phyloP scores from a whole-genome alignment of 768 basidiomycete genomes.

The Psilocybe subaeruginosa region DNA sequence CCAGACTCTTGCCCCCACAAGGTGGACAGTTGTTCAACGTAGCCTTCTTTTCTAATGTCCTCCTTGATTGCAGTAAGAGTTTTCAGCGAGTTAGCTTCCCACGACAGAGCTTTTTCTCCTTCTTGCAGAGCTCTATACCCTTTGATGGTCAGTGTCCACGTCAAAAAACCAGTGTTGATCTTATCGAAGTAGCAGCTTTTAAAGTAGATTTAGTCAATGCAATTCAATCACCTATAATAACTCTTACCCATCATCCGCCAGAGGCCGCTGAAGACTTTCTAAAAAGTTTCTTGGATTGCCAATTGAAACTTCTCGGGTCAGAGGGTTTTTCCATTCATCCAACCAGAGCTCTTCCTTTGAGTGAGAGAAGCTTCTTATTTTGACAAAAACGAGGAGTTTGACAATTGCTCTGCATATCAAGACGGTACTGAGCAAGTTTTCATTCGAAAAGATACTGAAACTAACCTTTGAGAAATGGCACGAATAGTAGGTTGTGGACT shows the following conservation, averaged over 20 bases:
- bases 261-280: constrained; percentile 43
- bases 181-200: constrained; percentile 71
- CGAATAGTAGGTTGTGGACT: constrained; percentile 76
- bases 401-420: constrained; percentile 56
- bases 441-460: constrained; percentile 1
- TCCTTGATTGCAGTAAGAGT: constrained; percentile 55
- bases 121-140: constrained; percentile 51
- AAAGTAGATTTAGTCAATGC: constrained; percentile 8
- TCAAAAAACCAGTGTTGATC: constrained; percentile 74
- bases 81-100: constrained; percentile 57
- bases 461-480: constrained; percentile 64
- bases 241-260: constrained; percentile 38
- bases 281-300: constrained; percentile 54
- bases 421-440: background rate
- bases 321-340: constrained; percentile 70
- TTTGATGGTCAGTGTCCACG: constrained; percentile 68
- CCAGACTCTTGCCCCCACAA: constrained; percentile 86
- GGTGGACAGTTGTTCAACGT: constrained; percentile 60
- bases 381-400: constrained; percentile 68
- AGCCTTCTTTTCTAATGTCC: constrained; percentile 48
- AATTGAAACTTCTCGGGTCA: constrained; percentile 49
- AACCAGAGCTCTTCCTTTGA: constrained; percentile 72
- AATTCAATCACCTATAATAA: background rate
- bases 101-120: constrained; percentile 41
- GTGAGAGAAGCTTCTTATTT: constrained; percentile 73